A percentile compares a stretch with the other conserved stretches of the same genome.
These are phyloP conservation scores for Cyberlindnera xishuangbannaensis DNA, from an alignment of 805 yeast genomes.

Conservation along the genomic window DNA sequence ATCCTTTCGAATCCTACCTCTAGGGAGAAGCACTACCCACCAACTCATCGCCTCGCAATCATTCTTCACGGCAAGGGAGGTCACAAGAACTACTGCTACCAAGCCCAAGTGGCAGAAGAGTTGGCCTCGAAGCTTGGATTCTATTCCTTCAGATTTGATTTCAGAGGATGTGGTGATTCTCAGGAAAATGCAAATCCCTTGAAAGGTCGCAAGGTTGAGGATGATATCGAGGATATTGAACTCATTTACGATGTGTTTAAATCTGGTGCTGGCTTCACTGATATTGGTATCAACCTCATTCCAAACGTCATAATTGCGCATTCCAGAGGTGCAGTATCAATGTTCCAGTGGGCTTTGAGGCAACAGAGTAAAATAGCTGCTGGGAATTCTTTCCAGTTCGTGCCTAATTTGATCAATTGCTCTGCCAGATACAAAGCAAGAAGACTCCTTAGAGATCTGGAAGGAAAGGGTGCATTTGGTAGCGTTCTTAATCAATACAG, in stretches of 20 bases:
- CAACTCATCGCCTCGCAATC: slow-evolving; percentile 48
- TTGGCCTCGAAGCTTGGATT: slow-evolving; percentile 57
- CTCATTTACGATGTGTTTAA: slow-evolving; percentile 30
- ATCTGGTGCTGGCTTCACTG: slow-evolving; percentile 22
- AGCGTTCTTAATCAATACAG: slow-evolving; percentile 41
- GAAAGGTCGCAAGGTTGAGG: slow-evolving; percentile 51
- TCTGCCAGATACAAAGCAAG: slow-evolving; percentile 54
- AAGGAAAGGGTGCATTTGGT: slow-evolving; percentile 4
- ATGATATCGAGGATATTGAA: slow-evolving; percentile 67
- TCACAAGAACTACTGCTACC: slow-evolving; percentile 76
- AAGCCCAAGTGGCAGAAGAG: slow-evolving; percentile 51
- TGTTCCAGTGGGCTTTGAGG: slow-evolving; percentile 62
- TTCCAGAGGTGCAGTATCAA: slow-evolving; percentile 73
- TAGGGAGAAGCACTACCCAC: slow-evolving; percentile 24
- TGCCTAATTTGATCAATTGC: slow-evolving; percentile 67
- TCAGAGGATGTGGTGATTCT: slow-evolving; percentile 80
- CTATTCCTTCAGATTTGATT: slow-evolving; percentile 71
- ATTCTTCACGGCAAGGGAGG: slow-evolving; percentile 84
- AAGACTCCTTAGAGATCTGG: slow-evolving; percentile 14
- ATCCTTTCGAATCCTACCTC: slow-evolving; percentile 9
- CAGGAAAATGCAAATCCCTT: slow-evolving; percentile 31
- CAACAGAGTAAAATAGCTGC: slow-evolving; percentile 37
- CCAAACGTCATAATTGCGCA: slow-evolving; percentile 65
- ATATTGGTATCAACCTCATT: slow-evolving; percentile 35
- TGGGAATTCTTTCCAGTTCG: slow-evolving; percentile 34